Percentiles rank a stretch among this genome's conserved stretches.
phyloP scores from a whole-genome alignment of 495 filamentous ascomycete genomes.

The Hyaloscypha variabilis region DNA sequence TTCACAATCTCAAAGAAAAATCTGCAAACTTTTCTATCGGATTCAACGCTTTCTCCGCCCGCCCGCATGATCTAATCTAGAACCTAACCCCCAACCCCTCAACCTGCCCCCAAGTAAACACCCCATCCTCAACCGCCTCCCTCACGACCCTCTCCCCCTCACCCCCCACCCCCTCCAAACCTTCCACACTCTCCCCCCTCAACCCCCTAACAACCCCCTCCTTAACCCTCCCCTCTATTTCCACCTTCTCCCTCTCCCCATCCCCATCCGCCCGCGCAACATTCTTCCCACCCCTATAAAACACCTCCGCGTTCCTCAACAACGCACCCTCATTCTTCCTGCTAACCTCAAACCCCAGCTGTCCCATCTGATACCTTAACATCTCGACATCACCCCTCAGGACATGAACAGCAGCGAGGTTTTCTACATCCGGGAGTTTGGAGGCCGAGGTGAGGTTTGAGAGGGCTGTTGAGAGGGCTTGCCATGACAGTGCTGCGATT shows the following conservation, averaged over 20 bases:
- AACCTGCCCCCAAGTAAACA: constrained; percentile 15
- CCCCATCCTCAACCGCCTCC: constrained; percentile 27
- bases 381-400: constrained; percentile 66
- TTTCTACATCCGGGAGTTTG: constrained; percentile 51
- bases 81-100: constrained; percentile 1
- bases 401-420: constrained; percentile 61
- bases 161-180: background rate
- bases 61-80: too few relatives aligned
- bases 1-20: too few relatives aligned
- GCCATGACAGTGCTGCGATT: too few relatives aligned
- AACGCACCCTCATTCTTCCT: constrained; percentile 51
- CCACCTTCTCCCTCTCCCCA: background rate
- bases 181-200: background rate
- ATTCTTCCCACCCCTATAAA: constrained; percentile 60
- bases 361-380: constrained; percentile 50
- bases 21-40: too few relatives aligned
- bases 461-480: constrained; percentile 49
- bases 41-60: too few relatives aligned
- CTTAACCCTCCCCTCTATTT: constrained; percentile 5
- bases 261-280: constrained; percentile 31
- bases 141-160: constrained; percentile 2
- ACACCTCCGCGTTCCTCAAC: constrained; percentile 64
- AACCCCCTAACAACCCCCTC: constrained; percentile 6
- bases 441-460: constrained; percentile 54
- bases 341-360: constrained; percentile 42